These are phyloP conservation scores for Kwoniella mangroviensis DNA, from an alignment of 768 basidiomycete species.

Conservation along the genomic window DNA sequence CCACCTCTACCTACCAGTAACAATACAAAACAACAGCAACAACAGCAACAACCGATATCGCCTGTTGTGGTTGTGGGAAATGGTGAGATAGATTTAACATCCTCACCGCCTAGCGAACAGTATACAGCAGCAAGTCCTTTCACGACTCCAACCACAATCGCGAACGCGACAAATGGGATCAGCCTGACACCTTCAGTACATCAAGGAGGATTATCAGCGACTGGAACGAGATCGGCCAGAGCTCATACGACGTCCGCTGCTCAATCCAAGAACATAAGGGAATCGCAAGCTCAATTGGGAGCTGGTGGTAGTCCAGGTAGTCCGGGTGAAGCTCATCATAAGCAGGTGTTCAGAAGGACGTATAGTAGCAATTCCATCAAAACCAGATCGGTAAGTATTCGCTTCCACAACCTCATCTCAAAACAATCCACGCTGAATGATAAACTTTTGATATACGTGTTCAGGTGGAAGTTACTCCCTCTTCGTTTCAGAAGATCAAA, in stretches of 20 bases:
- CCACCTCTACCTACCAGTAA: slow-evolving; percentile 60
- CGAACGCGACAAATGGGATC: slow-evolving; percentile 35
- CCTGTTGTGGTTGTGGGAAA: slow-evolving; percentile 64
- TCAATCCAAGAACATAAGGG: slow-evolving; percentile 27
- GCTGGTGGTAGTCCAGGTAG: slow-evolving; percentile 42
- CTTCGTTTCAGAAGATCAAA: slow-evolving; percentile 94
- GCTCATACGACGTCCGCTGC: slow-evolving; percentile 32
- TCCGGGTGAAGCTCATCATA: slow-evolving; percentile 61
- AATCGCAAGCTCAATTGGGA: slow-evolving; percentile 30
- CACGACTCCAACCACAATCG: slow-evolving; percentile 9
- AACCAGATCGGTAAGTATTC: slow-evolving; percentile 72
- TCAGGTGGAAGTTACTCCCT: slow-evolving; percentile 90
- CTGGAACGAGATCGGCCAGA: slow-evolving; percentile 35
- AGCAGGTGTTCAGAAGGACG: slow-evolving; percentile 77
- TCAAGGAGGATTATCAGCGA: slow-evolving; percentile 36
- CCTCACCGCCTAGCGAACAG: slow-evolving; percentile 21
- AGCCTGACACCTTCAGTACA: slow-evolving; percentile 30
- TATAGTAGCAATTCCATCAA: slow-evolving; percentile 99
- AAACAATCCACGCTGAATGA: background rate
- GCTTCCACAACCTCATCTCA: no score
- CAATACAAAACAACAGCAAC: slow-evolving; percentile 42
- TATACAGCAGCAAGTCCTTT: slow-evolving; percentile 14
- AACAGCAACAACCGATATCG: slow-evolving; percentile 72
- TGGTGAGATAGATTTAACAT: slow-evolving; percentile 30
- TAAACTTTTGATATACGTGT: background rate